phyloP scores from a whole-genome alignment of 345 rosid species.

The Conringia planisiliqua region DNA sequence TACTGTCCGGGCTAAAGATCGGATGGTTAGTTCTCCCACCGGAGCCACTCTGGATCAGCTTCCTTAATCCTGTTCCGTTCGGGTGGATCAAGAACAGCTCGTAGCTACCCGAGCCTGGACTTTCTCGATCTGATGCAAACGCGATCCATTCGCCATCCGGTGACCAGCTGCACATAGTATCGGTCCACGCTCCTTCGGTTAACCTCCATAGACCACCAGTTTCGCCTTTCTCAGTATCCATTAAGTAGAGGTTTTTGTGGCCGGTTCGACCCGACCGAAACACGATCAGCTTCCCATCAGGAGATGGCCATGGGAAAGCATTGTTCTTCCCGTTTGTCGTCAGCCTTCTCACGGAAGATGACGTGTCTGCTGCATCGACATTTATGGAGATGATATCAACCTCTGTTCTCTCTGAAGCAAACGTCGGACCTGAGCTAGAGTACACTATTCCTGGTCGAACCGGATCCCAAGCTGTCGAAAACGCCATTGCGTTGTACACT shows the following conservation, averaged over 20 bases:
- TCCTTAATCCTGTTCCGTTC: constrained; percentile 69
- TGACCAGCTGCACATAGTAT: constrained; percentile 88
- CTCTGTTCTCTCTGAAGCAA: constrained; percentile 57
- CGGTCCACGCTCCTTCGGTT: constrained; percentile 80
- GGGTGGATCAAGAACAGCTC: constrained; percentile 73
- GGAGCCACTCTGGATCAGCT: constrained; percentile 59
- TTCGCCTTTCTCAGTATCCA: constrained; percentile 75
- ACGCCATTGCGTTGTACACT: constrained; percentile 52
- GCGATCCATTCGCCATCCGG: constrained; percentile 76
- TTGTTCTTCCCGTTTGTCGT: constrained; percentile 74
- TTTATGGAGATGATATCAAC: constrained; percentile 69
- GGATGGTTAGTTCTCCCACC: constrained; percentile 84
- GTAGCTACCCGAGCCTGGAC: constrained; percentile 73
- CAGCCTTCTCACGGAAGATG: constrained; percentile 40
- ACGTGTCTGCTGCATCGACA: constrained; percentile 40
- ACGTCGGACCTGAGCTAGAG: constrained; percentile 69
- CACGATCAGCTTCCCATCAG: constrained; percentile 73
- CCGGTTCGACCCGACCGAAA: constrained; percentile 84
- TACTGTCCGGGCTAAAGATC: constrained; percentile 71
- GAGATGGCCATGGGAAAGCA: constrained; percentile 82
- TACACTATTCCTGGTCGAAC: constrained; percentile 60
- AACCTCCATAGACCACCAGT: constrained; percentile 45
- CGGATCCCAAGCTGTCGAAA: constrained; percentile 78
- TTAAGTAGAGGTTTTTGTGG: constrained; percentile 71
- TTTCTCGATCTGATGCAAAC: constrained; percentile 69